Conservation (phyloP, 2,329 filamentous ascomycete genomes). For the Alternaria burnsii region DNA sequence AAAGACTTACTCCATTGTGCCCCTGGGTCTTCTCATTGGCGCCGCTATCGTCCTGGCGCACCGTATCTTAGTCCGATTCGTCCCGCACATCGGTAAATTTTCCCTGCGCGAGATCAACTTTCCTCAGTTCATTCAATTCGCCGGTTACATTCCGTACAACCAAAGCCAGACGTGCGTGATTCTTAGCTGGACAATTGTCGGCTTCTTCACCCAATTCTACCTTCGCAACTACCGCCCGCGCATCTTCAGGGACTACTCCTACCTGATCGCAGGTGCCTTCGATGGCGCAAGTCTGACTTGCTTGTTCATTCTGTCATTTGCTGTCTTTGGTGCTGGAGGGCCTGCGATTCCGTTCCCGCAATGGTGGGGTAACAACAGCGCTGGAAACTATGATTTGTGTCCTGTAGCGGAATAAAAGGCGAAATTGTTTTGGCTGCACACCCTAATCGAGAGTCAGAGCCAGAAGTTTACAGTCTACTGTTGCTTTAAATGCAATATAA, state of each 20-base stretch:
- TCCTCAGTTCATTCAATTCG: slow-evolving; percentile 25
- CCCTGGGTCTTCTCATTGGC: slow-evolving; percentile 21
- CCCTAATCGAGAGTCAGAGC: background rate
- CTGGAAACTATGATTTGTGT: slow-evolving; percentile 25
- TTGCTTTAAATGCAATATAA: background rate
- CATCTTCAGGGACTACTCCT: slow-evolving; percentile 29
- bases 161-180: slow-evolving; percentile 23
- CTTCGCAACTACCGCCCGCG: slow-evolving; percentile 26
- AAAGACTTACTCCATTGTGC: slow-evolving; percentile 21
- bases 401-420: slow-evolving; percentile 16
- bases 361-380: slow-evolving; percentile 27
- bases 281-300: slow-evolving; percentile 24
- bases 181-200: slow-evolving; percentile 24
- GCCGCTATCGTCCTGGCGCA: slow-evolving; percentile 20
- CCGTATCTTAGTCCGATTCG: slow-evolving; percentile 21
- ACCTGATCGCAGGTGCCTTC: slow-evolving; percentile 24
- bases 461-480: background rate
- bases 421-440: too few species aligned
- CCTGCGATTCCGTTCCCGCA: slow-evolving; percentile 20
- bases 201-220: slow-evolving; percentile 26
- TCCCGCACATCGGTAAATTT: slow-evolving; percentile 23
- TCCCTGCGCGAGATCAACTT: slow-evolving; percentile 23
- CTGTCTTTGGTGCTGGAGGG: slow-evolving; percentile 23
- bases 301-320: slow-evolving; percentile 26
- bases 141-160: slow-evolving; percentile 25